Percentiles rank a stretch among this genome's conserved stretches.
Evolutionary conservation across 495 filamentous ascomycete genomes (phyloP).

Genomic region (Lophiotrema nucula): DNA sequence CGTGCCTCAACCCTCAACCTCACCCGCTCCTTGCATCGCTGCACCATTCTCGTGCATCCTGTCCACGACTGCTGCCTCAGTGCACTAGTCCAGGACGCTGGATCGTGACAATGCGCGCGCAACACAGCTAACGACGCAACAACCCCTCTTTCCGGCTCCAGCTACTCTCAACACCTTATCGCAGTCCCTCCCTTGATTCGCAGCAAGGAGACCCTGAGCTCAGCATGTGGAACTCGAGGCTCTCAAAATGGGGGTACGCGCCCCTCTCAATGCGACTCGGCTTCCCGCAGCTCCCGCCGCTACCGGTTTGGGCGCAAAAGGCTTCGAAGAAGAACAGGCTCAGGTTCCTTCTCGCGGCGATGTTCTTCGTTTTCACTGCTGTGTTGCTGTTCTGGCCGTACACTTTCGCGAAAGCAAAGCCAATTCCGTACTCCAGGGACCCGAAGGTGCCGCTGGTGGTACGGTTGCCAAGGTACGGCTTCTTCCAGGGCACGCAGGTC

Average conservation of each 20-base stretch:
- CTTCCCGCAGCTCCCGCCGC: not conserved
- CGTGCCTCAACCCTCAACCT: too few species aligned
- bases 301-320: not conserved
- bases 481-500: constrained; percentile 17
- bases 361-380: not conserved
- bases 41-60: too few species aligned
- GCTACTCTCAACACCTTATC: too few species aligned
- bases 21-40: too few species aligned
- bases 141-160: too few species aligned
- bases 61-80: too few species aligned
- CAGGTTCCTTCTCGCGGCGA: not conserved
- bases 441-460: constrained; percentile 4
- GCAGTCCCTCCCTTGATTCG: too few species aligned
- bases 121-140: too few species aligned
- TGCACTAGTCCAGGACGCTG: too few species aligned
- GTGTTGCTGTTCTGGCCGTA: not conserved
- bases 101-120: too few species aligned
- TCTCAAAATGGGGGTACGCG: not conserved
- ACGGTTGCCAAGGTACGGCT: constrained; percentile 15
- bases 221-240: not conserved
- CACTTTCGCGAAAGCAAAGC: not conserved
- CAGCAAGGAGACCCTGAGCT: not conserved
- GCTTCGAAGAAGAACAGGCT: not conserved
- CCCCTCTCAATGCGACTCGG: not conserved
- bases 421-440: not conserved